Percentiles rank a stretch among this genome's conserved stretches.
Evolutionary conservation across 306 rosid genomes (phyloP).

Genomic region (Acacia melanoxylon): DNA sequence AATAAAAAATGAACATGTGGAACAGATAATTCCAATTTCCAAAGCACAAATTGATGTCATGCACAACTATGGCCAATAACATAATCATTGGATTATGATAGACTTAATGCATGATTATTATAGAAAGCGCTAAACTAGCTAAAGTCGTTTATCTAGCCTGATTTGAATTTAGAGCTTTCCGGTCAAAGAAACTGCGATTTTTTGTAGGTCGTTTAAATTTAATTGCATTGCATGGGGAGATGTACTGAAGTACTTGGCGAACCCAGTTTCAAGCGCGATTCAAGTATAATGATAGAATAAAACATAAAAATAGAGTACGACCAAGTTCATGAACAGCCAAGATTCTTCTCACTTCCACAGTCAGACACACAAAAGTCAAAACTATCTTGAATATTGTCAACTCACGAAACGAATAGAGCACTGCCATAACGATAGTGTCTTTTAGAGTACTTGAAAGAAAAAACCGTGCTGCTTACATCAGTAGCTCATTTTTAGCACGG

Average conservation of each 20-base stretch:
- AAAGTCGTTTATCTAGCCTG: background rate
- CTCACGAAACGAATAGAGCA: background rate
- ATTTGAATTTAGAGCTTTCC: background rate
- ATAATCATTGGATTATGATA: background rate
- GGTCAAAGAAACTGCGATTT: background rate
- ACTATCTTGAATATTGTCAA: background rate
- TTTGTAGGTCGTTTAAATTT: background rate
- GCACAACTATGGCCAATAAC: background rate
- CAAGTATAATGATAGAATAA: background rate
- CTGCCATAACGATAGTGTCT: background rate
- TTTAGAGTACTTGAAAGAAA: background rate
- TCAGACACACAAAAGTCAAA: background rate
- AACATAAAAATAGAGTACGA: background rate
- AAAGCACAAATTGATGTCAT: background rate
- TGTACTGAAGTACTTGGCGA: background rate
- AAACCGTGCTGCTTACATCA: background rate
- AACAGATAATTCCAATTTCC: background rate
- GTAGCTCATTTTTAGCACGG: background rate
- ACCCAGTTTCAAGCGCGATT: background rate
- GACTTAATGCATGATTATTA: background rate
- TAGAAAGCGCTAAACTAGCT: background rate
- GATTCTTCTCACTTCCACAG: background rate
- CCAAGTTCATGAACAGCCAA: background rate
- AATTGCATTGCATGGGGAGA: background rate
- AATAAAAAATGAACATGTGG: background rate